phyloP scores from a whole-genome alignment of 306 rosid genomes.

The Cicer bijugum region DNA sequence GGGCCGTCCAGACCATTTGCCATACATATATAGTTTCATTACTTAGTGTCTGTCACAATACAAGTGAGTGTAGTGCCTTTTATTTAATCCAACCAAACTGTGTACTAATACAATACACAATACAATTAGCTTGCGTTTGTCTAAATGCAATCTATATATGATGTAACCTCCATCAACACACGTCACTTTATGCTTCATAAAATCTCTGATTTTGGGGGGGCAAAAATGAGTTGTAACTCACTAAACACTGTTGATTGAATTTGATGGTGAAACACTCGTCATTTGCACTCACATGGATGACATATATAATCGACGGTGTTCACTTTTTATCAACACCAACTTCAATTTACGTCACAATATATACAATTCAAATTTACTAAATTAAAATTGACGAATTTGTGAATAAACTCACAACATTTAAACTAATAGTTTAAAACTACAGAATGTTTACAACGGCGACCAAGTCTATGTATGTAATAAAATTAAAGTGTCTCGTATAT shows the following conservation, averaged over 20 bases:
- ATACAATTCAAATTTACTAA: no score
- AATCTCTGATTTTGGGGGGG: not conserved
- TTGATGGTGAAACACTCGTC: no score
- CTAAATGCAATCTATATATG: constrained; percentile 7
- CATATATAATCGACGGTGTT: constrained; percentile 9
- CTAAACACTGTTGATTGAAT: constrained; percentile 5
- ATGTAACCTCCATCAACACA: constrained; percentile 15
- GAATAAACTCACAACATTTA: no score
- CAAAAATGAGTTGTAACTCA: constrained; percentile 42
- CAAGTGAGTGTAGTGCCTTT: not conserved
- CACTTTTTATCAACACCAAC: constrained; percentile 5
- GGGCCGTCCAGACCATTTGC: no score
- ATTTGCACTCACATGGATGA: not conserved
- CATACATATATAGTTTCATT: not conserved
- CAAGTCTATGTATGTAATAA: no score
- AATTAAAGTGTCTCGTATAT: no score
- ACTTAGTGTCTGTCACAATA: not conserved
- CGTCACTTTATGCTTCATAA: not conserved
- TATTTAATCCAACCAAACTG: not conserved
- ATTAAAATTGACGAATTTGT: no score
- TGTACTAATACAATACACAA: no score
- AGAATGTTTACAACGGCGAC: no score
- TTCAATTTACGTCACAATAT: not conserved
- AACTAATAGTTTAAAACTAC: no score
- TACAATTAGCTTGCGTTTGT: not conserved